Conservation (phyloP, 768 basidiomycete species). For the Lentinula sp. region DNA sequence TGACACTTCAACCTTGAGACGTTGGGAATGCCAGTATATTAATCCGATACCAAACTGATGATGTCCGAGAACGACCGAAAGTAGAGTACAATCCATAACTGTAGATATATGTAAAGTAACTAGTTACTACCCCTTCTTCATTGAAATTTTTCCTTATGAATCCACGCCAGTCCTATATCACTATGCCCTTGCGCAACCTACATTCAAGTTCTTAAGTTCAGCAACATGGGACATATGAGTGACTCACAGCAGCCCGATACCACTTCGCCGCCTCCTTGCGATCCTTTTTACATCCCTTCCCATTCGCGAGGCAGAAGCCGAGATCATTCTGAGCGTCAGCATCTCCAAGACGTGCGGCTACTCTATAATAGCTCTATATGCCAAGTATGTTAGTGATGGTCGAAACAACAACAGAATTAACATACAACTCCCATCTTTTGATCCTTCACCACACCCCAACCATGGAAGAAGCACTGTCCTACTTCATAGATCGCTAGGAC, state of each 20-base stretch:
- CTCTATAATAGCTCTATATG: conserved; percentile 72
- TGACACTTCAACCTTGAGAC: no score
- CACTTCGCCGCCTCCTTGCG: conserved; percentile 82
- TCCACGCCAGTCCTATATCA: conserved; percentile 84
- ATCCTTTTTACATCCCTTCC: conserved; percentile 86
- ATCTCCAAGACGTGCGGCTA: conserved; percentile 82
- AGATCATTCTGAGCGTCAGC: conserved; percentile 83
- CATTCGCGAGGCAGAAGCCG: conserved; percentile 80
- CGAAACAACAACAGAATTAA: conserved; percentile 9
- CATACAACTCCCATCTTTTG: conserved; percentile 85
- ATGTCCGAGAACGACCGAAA: neutral
- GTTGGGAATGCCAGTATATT: no score
- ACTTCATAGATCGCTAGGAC: conserved; percentile 90
- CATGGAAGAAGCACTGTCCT: conserved; percentile 88
- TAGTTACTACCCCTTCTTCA: conserved; percentile 9
- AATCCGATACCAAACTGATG: no score
- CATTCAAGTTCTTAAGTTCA: neutral
- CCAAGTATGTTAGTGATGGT: neutral
- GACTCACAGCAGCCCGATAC: conserved; percentile 79
- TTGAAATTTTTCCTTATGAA: conserved; percentile 83
- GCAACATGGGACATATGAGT: neutral
- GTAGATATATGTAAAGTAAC: neutral
- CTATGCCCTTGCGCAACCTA: conserved; percentile 69
- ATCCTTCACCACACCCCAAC: conserved; percentile 85
- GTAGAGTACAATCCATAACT: neutral